Evolutionary conservation across 345 rosid species (phyloP).

Genomic region (Eucalyptus erythrocorys): DNA sequence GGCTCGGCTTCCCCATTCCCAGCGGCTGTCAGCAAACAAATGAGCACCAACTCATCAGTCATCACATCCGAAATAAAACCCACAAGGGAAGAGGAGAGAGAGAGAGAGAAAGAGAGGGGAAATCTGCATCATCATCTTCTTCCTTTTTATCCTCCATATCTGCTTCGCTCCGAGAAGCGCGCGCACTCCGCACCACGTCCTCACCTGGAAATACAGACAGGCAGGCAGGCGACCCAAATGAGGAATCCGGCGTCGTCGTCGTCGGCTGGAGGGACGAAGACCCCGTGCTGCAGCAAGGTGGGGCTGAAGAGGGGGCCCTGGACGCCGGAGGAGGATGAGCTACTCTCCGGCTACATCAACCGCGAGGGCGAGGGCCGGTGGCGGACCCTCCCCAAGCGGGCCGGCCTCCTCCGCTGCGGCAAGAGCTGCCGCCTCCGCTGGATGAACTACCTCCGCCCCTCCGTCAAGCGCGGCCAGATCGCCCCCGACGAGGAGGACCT

Average conservation of each 20-base stretch:
- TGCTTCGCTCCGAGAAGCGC: background rate
- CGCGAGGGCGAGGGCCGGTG: constrained; percentile 50
- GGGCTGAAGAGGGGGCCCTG: constrained; percentile 58
- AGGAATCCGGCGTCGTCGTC: constrained; percentile 9
- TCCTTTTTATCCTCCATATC: background rate
- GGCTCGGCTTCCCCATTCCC: background rate
- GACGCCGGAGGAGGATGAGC: constrained; percentile 55
- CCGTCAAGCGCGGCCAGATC: constrained; percentile 52
- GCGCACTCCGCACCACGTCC: background rate
- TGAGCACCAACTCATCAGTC: background rate
- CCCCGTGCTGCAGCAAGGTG: constrained; percentile 46
- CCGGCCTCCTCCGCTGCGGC: constrained; percentile 53
- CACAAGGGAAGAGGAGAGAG: background rate
- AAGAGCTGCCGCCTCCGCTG: constrained; percentile 72
- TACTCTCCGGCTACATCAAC: constrained; percentile 31
- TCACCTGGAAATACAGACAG: background rate
- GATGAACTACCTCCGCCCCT: constrained; percentile 60
- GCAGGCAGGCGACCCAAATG: background rate
- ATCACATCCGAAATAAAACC: background rate
- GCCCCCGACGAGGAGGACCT: constrained; percentile 61
- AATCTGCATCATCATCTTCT: background rate
- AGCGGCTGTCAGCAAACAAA: background rate
- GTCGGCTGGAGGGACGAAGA: background rate
- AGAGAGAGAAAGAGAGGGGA: background rate
- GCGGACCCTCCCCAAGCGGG: constrained; percentile 50